These are phyloP conservation scores for Phytophthora niederhauseri DNA, from an alignment of 352 stramenopile species.

Conservation along the genomic window DNA sequence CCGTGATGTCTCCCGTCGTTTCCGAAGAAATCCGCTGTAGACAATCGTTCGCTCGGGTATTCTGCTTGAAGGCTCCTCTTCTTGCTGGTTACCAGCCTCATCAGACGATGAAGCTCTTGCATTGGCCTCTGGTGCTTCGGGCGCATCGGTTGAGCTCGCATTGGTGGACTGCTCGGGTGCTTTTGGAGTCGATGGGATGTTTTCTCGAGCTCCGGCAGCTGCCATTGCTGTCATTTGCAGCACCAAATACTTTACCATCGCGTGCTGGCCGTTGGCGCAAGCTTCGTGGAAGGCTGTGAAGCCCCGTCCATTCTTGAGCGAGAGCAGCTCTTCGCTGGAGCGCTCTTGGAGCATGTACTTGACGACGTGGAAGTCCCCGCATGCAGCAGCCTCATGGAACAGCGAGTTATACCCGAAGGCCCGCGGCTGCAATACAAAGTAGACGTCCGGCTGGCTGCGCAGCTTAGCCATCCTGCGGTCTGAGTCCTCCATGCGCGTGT, in stretches of 20 bases:
- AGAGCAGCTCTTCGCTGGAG: constrained; percentile 37
- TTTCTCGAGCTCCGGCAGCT: background rate
- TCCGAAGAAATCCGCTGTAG: constrained; percentile 68
- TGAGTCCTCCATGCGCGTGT: constrained; percentile 75
- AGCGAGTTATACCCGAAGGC: constrained; percentile 70
- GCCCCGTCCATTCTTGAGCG: constrained; percentile 56
- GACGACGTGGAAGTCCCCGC: constrained; percentile 77
- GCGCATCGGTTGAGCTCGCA: constrained; percentile 5
- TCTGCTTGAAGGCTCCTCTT: constrained; percentile 3
- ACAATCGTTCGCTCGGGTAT: constrained; percentile 29
- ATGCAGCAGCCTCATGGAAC: constrained; percentile 67
- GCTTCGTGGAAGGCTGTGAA: constrained; percentile 76
- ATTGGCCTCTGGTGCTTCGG: constrained; percentile 10
- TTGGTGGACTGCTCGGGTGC: constrained; percentile 1
- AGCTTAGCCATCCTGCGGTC: constrained; percentile 65
- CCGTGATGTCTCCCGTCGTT: constrained; percentile 77
- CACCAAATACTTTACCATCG: constrained; percentile 75
- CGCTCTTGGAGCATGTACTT: constrained; percentile 71
- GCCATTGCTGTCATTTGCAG: constrained; percentile 13
- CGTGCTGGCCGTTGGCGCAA: constrained; percentile 64
- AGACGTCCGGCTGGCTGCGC: constrained; percentile 49
- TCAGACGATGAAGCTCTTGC: background rate
- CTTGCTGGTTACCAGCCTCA: constrained; percentile 16
- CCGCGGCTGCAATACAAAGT: constrained; percentile 57
- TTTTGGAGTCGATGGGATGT: background rate